Conservation (phyloP, 2,329 filamentous ascomycete species). For the Aureobasidium lini region DNA sequence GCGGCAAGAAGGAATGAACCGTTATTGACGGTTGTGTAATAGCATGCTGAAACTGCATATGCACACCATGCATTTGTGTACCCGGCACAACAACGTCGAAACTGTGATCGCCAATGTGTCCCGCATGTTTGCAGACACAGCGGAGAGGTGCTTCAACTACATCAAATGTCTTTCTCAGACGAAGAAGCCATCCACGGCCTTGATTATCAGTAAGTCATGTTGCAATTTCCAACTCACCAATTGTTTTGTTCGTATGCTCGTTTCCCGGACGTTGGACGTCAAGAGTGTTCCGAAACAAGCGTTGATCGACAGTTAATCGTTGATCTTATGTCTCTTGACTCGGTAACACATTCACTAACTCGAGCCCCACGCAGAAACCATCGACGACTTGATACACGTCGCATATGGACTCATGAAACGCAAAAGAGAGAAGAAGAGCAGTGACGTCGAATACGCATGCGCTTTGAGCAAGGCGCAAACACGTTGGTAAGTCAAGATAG, state of each 20-base stretch:
- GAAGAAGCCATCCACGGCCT: constrained; percentile 48
- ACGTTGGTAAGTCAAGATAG: constrained; percentile 47
- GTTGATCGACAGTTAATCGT: constrained; percentile 3
- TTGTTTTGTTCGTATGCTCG: not conserved
- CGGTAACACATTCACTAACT: constrained; percentile 6
- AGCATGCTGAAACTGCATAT: constrained; percentile 74
- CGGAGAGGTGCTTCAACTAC: constrained; percentile 63
- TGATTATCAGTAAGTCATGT: constrained; percentile 52
- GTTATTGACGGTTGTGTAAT: constrained; percentile 15
- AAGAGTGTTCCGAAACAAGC: not conserved
- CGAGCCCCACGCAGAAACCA: constrained; percentile 46
- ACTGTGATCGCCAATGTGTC: constrained; percentile 70
- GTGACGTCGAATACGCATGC: constrained; percentile 45
- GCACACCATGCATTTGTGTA: constrained; percentile 77
- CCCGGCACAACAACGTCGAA: constrained; percentile 60
- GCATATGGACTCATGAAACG: constrained; percentile 58
- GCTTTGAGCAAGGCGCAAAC: constrained; percentile 54
- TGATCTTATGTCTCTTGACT: constrained; percentile 6
- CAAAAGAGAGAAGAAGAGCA: constrained; percentile 31
- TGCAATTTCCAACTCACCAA: not conserved
- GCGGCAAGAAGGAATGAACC: constrained; percentile 27
- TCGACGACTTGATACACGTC: constrained; percentile 58
- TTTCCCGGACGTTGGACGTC: not conserved
- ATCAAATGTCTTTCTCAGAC: constrained; percentile 49
- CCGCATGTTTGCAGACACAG: constrained; percentile 67